Conservation (phyloP, 2,329 filamentous ascomycete genomes). For the Cercospora sp. region DNA sequence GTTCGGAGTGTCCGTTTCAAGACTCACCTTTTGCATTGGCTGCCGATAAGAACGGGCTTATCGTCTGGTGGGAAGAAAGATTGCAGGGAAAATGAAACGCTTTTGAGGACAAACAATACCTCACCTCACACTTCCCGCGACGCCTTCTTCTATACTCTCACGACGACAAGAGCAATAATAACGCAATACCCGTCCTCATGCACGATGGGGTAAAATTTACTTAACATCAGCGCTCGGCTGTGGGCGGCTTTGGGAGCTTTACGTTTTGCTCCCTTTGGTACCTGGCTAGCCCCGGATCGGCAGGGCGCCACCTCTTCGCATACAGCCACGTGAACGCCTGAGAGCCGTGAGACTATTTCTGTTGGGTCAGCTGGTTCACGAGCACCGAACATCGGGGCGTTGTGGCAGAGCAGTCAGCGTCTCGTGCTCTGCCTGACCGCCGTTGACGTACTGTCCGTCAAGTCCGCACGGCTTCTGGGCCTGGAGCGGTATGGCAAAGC, state of each 20-base stretch:
- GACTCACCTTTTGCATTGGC: constrained; percentile 13
- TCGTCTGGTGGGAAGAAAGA: neutral
- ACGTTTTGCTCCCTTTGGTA: constrained; percentile 6
- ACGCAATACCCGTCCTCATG: constrained; percentile 10
- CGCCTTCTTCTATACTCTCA: neutral
- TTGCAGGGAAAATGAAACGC: neutral
- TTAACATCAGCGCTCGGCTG: constrained; percentile 10
- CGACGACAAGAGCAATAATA: constrained; percentile 5
- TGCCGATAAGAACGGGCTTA: constrained; percentile 5
- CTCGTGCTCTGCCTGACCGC: neutral
- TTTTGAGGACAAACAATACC: neutral
- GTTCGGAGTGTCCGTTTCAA: constrained; percentile 3
- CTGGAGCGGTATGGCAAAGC: neutral
- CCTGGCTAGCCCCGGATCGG: constrained; percentile 15
- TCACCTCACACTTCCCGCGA: neutral
- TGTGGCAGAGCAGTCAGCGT: neutral
- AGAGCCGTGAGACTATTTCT: neutral
- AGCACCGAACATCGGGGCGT: neutral
- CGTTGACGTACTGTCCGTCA: neutral
- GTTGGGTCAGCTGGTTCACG: neutral
- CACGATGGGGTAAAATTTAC: constrained; percentile 16
- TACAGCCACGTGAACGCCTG: neutral
- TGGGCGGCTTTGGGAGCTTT: constrained; percentile 9
- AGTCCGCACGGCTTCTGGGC: neutral
- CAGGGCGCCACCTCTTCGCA: constrained; percentile 3